Evolutionary conservation across 2,329 filamentous ascomycete genomes (phyloP), one percentile per base, ranked within the genome.

Genomic region (Nothophaeocryptopus gaeumannii): DNA sequence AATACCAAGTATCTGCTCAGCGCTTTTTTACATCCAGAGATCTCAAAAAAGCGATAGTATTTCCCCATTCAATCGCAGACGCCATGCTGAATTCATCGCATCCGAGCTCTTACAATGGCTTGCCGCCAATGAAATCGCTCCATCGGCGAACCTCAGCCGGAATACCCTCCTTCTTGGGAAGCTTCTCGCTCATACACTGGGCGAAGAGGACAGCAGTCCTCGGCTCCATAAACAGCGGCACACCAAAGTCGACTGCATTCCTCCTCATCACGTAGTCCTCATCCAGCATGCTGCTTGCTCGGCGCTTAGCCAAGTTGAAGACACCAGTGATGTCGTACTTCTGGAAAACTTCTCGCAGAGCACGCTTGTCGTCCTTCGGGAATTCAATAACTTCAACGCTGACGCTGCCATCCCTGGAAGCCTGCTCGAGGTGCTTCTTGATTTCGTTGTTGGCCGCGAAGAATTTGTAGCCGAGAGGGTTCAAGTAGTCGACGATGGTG

Each of bases 241-340:
- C 90, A 62, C 92, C 92, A 71, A 99, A 99, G 75, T 99, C 93
- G 49, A 99, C 93, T 26, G 93, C 93, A 68, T 99, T 99, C 69
- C 93, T 84, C 30, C 62, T 66, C 93, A 97, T 97, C 50, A 99
- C 90, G 66, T 99, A 99, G 77, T 99, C 91, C 66, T 95, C 89
- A 68, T 99, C 93, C 54, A 88, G 76, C 54, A 89, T 78, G 33
- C 87, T 92, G 78, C 88, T 91, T 54, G 84, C 93, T 66, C 91
- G 81, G 61, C 81, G 82, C 72, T 86, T 83, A 51, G 92, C 90
- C 64, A 99, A 76, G 78, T 97, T 97, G 80, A 99, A 99, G 54
- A 90, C 88, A 65, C 93, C 93, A 51, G 87, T 84, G 72, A 99
- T 95, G 70, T 97, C 86, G 73, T 97, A 90, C 80, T 95, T 95